These are phyloP conservation scores for Paxillus involutus DNA, from an alignment of 768 basidiomycete genomes.

Conservation along the genomic window DNA sequence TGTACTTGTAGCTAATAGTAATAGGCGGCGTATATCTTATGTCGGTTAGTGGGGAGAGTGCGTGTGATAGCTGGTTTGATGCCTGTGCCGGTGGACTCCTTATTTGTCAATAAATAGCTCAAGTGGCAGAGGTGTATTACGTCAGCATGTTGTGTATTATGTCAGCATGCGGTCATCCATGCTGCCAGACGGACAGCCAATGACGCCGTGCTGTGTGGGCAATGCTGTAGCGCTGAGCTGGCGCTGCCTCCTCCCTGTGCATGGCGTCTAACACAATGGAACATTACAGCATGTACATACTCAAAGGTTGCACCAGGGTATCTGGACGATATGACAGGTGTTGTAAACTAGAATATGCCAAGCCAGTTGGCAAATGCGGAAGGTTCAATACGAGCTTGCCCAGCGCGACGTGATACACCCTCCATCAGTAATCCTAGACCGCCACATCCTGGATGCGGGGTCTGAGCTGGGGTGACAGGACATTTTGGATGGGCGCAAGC, in stretches of 20 bases:
- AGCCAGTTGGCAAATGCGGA: too few relatives aligned
- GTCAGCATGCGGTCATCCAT: neutral
- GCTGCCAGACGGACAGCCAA: neutral
- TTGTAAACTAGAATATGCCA: too few relatives aligned
- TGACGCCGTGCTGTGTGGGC: neutral
- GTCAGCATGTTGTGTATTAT: neutral
- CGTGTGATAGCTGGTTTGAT: neutral
- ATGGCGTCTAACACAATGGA: neutral
- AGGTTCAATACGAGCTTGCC: too few relatives aligned
- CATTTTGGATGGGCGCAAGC: too few relatives aligned
- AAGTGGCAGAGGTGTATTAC: neutral
- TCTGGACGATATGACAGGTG: neutral
- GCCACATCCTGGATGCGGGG: too few relatives aligned
- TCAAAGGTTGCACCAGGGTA: neutral
- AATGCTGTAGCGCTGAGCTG: too few relatives aligned
- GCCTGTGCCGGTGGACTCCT: neutral
- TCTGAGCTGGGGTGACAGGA: too few relatives aligned
- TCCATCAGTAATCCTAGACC: too few relatives aligned
- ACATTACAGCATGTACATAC: too few relatives aligned
- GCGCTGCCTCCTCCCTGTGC: neutral
- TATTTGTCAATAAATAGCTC: neutral
- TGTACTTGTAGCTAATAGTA: neutral
- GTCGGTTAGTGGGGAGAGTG: neutral
- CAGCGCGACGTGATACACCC: too few relatives aligned
- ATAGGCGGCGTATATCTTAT: neutral